Percentiles rank a stretch among this genome's conserved stretches.
phyloP scores from a whole-genome alignment of 768 basidiomycete genomes.

The Lactifluus piperatus region DNA sequence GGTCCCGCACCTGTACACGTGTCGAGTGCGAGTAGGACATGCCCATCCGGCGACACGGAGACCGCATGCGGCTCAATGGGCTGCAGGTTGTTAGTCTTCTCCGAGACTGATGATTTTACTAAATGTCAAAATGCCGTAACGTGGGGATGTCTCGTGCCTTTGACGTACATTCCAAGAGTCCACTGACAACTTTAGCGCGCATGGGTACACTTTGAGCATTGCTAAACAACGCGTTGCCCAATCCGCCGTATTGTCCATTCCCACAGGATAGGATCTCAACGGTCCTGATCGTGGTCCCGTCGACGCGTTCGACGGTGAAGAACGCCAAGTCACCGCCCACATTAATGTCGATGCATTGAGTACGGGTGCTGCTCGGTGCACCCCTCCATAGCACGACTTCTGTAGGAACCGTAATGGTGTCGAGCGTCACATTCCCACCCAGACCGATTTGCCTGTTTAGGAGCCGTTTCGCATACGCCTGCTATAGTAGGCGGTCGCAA shows the following conservation, averaged over 20 bases:
- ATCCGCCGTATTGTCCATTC: slow-evolving; percentile 75
- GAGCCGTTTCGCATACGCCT: not conserved
- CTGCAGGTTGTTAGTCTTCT: slow-evolving; percentile 46
- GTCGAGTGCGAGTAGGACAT: slow-evolving; percentile 67
- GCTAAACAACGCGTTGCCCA: slow-evolving; percentile 59
- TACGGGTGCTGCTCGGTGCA: slow-evolving; percentile 39
- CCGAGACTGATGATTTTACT: slow-evolving; percentile 45
- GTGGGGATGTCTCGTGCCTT: not conserved
- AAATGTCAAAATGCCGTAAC: not conserved
- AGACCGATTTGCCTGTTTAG: slow-evolving; percentile 68
- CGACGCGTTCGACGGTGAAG: slow-evolving; percentile 59
- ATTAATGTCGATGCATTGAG: slow-evolving; percentile 54
- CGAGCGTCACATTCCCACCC: slow-evolving; percentile 51
- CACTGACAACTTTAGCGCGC: slow-evolving; percentile 72
- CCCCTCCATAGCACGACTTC: slow-evolving; percentile 70
- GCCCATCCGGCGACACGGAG: slow-evolving; percentile 65
- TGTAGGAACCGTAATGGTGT: slow-evolving; percentile 72
- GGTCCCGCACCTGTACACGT: slow-evolving; percentile 42
- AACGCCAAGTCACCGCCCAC: slow-evolving; percentile 74
- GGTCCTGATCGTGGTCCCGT: slow-evolving; percentile 28
- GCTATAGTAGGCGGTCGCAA: not conserved
- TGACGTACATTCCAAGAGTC: slow-evolving; percentile 73
- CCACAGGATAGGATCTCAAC: slow-evolving; percentile 68
- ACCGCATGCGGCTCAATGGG: slow-evolving; percentile 56
- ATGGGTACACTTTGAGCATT: slow-evolving; percentile 63